phyloP scores from a whole-genome alignment of 1,284 basidiomycete genomes.

The Cryptococcus sp. region DNA sequence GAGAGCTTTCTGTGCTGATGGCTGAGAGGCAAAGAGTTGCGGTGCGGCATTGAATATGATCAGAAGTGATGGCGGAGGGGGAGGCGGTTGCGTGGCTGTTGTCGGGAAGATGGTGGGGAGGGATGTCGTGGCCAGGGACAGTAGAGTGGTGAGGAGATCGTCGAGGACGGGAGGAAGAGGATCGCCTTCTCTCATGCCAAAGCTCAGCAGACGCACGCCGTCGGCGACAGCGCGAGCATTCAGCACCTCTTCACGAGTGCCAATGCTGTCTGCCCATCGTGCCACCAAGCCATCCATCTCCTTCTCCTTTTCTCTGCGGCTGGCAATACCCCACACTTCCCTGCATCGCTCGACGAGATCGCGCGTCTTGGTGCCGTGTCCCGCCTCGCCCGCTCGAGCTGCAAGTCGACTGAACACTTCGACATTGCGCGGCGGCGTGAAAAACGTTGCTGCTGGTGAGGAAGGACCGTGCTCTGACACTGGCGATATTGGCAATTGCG shows the following conservation, averaged over 20 bases:
- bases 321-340: constrained; percentile 46
- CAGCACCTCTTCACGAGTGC: constrained; percentile 25
- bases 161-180: constrained; percentile 26
- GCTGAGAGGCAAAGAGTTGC: constrained; percentile 24
- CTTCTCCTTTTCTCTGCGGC: constrained; percentile 36
- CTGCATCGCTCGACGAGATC: constrained; percentile 48
- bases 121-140: constrained; percentile 23
- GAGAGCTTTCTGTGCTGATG: constrained; percentile 13
- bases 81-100: constrained; percentile 25
- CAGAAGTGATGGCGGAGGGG: constrained; percentile 37
- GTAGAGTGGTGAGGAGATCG: constrained; percentile 25
- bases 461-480: constrained; percentile 3
- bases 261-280: constrained; percentile 39
- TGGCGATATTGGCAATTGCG: constrained; percentile 10
- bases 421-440: constrained; percentile 35
- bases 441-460: constrained; percentile 23
- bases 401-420: constrained; percentile 38
- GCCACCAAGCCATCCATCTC: constrained; percentile 36
- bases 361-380: constrained; percentile 23
- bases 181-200: constrained; percentile 17
- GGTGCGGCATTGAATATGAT: constrained; percentile 35
- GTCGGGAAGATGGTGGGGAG: constrained; percentile 40
- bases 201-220: constrained; percentile 27
- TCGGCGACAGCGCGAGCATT: constrained; percentile 19
- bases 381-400: constrained; percentile 23